These are phyloP conservation scores for Pelargonium nanum DNA, from an alignment of 345 rosid genomes.

Conservation along the genomic window DNA sequence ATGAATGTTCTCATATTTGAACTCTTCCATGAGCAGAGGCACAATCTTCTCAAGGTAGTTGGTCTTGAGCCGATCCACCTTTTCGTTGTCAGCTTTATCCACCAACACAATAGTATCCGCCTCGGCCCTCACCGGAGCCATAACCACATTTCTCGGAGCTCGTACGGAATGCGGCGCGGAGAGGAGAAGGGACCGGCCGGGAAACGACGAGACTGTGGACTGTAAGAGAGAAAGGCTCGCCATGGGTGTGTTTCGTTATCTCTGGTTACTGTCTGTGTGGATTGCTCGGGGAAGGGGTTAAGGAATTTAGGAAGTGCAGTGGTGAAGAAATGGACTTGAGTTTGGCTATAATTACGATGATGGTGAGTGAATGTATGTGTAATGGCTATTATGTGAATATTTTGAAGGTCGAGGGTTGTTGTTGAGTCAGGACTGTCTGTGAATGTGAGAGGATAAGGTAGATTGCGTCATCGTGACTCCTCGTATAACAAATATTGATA, in stretches of 20 bases:
- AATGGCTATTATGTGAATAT: conserved; percentile 1
- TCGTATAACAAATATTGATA: no score
- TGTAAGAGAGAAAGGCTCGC: conserved; percentile 42
- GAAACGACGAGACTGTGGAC: conserved; percentile 47
- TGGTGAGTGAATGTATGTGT: not conserved
- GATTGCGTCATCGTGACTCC: not conserved
- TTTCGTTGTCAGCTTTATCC: conserved; percentile 76
- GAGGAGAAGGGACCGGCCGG: conserved; percentile 33
- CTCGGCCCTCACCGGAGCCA: conserved; percentile 39
- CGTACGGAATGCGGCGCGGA: conserved; percentile 18
- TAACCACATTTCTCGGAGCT: conserved; percentile 21
- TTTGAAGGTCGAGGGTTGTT: not conserved
- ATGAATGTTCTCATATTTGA: conserved; percentile 62
- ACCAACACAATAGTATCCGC: conserved; percentile 50
- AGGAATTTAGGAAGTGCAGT: not conserved
- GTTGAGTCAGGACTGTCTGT: not conserved
- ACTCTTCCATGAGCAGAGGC: conserved; percentile 77
- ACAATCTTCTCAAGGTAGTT: conserved; percentile 69
- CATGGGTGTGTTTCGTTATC: conserved; percentile 17
- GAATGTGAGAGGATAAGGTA: not conserved
- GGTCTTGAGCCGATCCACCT: conserved; percentile 48
- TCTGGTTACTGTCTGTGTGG: not conserved
- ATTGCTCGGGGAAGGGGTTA: not conserved
- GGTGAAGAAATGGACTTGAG: not conserved
- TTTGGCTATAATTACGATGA: not conserved